phyloP scores from a whole-genome alignment of 2,329 filamentous ascomycete species.

The Septoria petroselini region DNA sequence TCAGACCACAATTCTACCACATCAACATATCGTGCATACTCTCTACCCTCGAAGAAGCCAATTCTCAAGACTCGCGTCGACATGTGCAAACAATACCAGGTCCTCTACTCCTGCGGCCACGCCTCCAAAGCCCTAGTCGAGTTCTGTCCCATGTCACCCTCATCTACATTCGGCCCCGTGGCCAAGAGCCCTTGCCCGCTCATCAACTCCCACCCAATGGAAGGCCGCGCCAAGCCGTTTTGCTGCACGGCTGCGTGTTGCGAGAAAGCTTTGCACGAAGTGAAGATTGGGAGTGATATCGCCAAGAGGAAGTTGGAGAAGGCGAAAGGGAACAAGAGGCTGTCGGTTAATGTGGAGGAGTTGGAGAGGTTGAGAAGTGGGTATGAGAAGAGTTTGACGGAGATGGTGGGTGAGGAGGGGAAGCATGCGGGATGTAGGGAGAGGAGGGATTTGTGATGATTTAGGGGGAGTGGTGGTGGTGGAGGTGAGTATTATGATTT shows the following conservation, averaged over 20 bases:
- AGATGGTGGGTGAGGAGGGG: constrained; percentile 3
- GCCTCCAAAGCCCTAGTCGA: constrained; percentile 4
- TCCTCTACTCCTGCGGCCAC: constrained; percentile 14
- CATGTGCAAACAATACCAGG: constrained; percentile 14
- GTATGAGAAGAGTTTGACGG: constrained; percentile 6
- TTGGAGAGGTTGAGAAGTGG: neutral
- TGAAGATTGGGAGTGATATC: constrained; percentile 8
- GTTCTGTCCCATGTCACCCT: neutral
- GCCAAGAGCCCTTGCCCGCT: neutral
- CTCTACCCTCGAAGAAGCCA: no score
- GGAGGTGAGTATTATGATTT: no score
- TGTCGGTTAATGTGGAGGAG: constrained; percentile 5
- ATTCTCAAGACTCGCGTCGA: no score
- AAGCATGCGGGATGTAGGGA: constrained; percentile 12
- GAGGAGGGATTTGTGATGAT: constrained; percentile 3
- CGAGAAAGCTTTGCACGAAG: constrained; percentile 4
- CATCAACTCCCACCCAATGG: neutral
- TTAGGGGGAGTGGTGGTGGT: no score
- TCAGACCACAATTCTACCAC: no score
- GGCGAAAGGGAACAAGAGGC: constrained; percentile 7
- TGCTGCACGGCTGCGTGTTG: constrained; percentile 14
- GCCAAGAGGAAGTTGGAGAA: constrained; percentile 13
- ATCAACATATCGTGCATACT: no score
- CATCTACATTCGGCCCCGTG: neutral
- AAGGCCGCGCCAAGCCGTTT: neutral